Conservation (phyloP, 2,329 filamentous ascomycete species). For the Aspergillus sojae region DNA sequence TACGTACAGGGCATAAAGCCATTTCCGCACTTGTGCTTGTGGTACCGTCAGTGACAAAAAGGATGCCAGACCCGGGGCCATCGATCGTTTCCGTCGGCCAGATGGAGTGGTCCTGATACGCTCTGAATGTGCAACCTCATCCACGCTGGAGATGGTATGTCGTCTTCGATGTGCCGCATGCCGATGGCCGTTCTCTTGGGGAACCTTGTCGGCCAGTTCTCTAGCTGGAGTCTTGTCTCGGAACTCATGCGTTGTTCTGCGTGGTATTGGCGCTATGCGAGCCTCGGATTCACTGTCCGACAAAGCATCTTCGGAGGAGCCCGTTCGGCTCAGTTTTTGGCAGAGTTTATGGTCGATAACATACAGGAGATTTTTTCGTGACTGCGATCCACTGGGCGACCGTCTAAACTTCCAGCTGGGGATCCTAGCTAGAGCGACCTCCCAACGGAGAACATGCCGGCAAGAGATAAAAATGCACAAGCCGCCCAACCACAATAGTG, state of each 20-base stretch:
- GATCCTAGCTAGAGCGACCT: conserved; percentile 80
- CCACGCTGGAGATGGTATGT: conserved; percentile 58
- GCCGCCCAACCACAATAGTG: conserved; percentile 82
- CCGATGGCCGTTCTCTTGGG: conserved; percentile 24
- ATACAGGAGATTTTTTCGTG: conserved; percentile 43
- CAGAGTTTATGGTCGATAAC: conserved; percentile 50
- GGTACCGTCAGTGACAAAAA: conserved; percentile 79
- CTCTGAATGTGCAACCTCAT: conserved; percentile 32
- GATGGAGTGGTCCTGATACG: conserved; percentile 56
- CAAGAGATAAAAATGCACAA: conserved; percentile 74
- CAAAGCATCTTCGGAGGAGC: conserved; percentile 36
- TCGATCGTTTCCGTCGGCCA: conserved; percentile 66
- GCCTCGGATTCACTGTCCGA: conserved; percentile 42
- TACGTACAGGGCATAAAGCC: conserved; percentile 78
- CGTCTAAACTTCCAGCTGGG: conserved; percentile 87
- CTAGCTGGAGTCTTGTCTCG: conserved; percentile 17
- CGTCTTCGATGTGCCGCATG: conserved; percentile 30
- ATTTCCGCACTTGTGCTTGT: conserved; percentile 77
- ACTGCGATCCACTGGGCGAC: conserved; percentile 43
- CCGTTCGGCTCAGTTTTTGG: conserved; percentile 50
- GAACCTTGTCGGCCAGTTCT: conserved; percentile 27
- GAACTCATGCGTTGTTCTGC: conserved; percentile 29
- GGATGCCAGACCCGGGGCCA: conserved; percentile 66
- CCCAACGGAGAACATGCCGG: conserved; percentile 75
- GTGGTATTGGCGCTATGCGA: conserved; percentile 36